A percentile compares a stretch with the other conserved stretches of the same genome.
Conservation (phyloP, 768 basidiomycete species). For the Imleria badia region DNA sequence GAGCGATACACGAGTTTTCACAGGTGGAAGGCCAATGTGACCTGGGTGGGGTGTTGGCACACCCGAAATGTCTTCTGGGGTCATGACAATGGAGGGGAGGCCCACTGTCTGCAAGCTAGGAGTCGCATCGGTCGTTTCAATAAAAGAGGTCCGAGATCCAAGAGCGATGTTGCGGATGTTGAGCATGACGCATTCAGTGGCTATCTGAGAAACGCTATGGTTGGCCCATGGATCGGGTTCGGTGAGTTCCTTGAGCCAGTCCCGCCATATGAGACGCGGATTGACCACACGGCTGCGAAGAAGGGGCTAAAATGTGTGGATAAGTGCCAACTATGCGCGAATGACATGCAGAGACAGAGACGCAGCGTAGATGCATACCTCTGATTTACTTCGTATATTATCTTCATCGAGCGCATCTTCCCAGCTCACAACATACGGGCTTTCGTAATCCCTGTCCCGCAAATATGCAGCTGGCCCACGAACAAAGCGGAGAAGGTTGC, state of each 20-base stretch:
- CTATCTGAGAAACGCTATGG: constrained; percentile 59
- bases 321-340: background rate
- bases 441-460: constrained; percentile 44
- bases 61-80: constrained; percentile 24
- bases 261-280: constrained; percentile 66
- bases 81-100: constrained; percentile 8
- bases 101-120: constrained; percentile 3
- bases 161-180: constrained; percentile 57
- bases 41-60: constrained; percentile 33
- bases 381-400: constrained; percentile 67
- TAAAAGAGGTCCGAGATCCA: constrained; percentile 35
- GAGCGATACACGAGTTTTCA: constrained; percentile 51
- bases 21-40: constrained; percentile 35
- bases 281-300: constrained; percentile 74
- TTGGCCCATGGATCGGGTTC: constrained; percentile 67
- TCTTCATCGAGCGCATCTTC: constrained; percentile 63
- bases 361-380: constrained; percentile 44
- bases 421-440: constrained; percentile 73
- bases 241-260: constrained; percentile 61
- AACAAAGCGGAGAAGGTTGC: constrained; percentile 81
- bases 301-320: constrained; percentile 46
- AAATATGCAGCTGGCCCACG: constrained; percentile 68
- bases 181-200: constrained; percentile 68
- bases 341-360: background rate
- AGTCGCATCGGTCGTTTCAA: background rate